A percentile compares a stretch with the other conserved stretches of the same genome.
These are phyloP conservation scores for Naegleria gruberi DNA, from an alignment of 208 protist species.

Conservation along the genomic window DNA sequence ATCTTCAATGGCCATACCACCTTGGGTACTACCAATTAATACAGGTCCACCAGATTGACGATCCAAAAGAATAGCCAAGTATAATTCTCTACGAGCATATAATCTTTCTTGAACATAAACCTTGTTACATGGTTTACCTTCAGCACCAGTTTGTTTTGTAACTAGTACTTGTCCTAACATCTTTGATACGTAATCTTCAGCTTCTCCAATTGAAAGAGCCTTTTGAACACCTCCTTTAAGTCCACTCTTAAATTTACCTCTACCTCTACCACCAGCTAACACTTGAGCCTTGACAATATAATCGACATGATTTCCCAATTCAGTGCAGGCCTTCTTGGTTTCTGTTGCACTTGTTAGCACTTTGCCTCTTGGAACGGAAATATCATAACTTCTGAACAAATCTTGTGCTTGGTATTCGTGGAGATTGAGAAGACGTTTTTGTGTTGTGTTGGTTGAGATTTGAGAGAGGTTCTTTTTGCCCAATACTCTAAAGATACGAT, in stretches of 20 bases:
- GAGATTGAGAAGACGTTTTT: constrained; percentile 16
- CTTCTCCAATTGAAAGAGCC: constrained; percentile 58
- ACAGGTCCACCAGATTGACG: constrained; percentile 73
- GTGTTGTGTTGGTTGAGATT: background rate
- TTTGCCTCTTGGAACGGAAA: background rate
- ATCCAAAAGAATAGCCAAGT: constrained; percentile 97
- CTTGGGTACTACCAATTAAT: constrained; percentile 80
- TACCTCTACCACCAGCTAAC: constrained; percentile 95
- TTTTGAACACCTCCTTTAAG: constrained; percentile 81
- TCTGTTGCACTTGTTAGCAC: background rate
- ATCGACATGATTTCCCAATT: constrained; percentile 37
- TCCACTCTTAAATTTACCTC: constrained; percentile 92
- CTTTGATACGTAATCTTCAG: constrained; percentile 66
- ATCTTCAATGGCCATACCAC: constrained; percentile 96
- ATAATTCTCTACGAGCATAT: constrained; percentile 71
- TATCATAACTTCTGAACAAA: background rate
- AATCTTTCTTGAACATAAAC: constrained; percentile 80
- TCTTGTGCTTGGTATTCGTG: constrained; percentile 21
- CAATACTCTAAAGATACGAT: no score
- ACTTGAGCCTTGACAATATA: constrained; percentile 98
- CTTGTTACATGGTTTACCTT: constrained; percentile 77
- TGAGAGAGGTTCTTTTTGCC: no score
- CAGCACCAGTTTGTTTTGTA: constrained; percentile 96
- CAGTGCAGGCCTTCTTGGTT: background rate
- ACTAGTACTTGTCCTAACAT: constrained; percentile 96